A percentile compares a stretch with the other conserved stretches of the same genome.
Evolutionary conservation across 139 green algal genomes (phyloP).

Genomic region (Ettlia oleoabundans): DNA sequence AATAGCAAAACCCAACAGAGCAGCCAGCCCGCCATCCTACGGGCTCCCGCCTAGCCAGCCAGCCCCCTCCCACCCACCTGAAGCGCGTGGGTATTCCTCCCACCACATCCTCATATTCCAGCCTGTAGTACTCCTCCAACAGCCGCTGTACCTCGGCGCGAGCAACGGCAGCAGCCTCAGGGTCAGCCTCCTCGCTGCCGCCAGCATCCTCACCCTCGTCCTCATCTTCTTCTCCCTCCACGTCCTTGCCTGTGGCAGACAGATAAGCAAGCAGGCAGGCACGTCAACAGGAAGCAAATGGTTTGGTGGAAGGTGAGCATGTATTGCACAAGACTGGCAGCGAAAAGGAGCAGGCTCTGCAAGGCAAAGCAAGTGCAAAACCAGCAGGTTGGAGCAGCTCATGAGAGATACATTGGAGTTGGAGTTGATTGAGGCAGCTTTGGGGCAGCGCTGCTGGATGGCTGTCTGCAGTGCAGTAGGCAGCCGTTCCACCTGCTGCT

Average conservation of each 20-base stretch:
- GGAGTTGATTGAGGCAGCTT: no score
- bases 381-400: no score
- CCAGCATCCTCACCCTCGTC: constrained; percentile 24
- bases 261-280: background rate
- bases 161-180: constrained; percentile 18
- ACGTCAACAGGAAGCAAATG: no score
- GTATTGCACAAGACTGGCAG: no score
- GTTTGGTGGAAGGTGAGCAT: no score
- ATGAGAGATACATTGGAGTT: no score
- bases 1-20: background rate
- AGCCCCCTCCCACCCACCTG: constrained; percentile 28
- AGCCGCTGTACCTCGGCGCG: constrained; percentile 58
- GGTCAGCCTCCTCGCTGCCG: background rate
- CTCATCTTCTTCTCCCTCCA: background rate
- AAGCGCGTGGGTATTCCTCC: constrained; percentile 81
- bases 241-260: background rate
- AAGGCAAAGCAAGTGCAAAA: no score
- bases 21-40: background rate
- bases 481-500: no score
- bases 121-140: constrained; percentile 92
- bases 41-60: background rate
- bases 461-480: no score
- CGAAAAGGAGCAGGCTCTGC: no score
- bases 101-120: constrained; percentile 92
- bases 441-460: no score